These are phyloP conservation scores for Arctostaphylos glauca DNA, from an alignment of 148 eudicot genomes.

Conservation along the genomic window DNA sequence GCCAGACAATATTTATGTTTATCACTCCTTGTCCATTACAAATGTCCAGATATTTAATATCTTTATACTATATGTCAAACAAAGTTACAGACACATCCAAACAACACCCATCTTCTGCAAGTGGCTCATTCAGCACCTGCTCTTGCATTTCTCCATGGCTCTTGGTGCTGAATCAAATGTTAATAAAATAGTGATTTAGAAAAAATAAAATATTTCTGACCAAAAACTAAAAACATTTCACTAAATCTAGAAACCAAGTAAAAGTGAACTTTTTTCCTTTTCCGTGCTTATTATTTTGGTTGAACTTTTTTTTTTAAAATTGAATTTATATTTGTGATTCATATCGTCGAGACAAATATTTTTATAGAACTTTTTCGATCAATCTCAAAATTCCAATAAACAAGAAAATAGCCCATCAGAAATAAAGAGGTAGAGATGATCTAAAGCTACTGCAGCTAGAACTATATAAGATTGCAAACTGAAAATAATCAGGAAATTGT, in stretches of 20 bases:
- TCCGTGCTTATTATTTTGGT: too few relatives aligned
- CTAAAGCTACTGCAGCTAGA: neutral
- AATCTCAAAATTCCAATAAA: too few relatives aligned
- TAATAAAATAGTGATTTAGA: neutral
- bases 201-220: too few relatives aligned
- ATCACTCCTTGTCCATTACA: constrained; percentile 38
- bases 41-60: constrained; percentile 23
- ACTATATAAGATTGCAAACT: neutral
- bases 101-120: neutral
- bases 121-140: constrained; percentile 38
- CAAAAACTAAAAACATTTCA: too few relatives aligned
- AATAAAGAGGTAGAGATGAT: too few relatives aligned
- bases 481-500: neutral
- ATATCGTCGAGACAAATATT: too few relatives aligned
- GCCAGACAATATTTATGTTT: constrained; percentile 24
- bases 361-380: too few relatives aligned
- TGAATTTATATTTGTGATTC: too few relatives aligned
- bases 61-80: constrained; percentile 19
- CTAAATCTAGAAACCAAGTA: too few relatives aligned
- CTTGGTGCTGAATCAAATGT: constrained; percentile 57
- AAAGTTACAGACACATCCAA: constrained; percentile 20
- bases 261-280: too few relatives aligned
- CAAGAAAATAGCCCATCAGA: too few relatives aligned
- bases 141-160: constrained; percentile 76
- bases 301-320: too few relatives aligned